phyloP scores from a whole-genome alignment of 345 rosid species.

The Eucalyptus curtisii region DNA sequence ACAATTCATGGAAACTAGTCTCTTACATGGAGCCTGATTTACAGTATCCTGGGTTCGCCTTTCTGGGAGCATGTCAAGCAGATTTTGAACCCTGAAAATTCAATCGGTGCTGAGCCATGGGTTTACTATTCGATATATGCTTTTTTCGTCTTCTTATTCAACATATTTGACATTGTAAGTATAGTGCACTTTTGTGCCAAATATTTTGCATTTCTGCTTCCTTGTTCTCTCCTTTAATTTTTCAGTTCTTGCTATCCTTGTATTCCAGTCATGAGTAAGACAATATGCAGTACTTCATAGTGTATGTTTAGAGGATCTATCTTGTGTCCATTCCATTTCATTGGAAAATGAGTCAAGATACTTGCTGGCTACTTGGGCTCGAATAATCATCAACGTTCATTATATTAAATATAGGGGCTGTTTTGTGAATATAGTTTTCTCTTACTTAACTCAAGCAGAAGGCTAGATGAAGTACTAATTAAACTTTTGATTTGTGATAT shows the following conservation, averaged over 20 bases:
- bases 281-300: neutral
- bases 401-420: neutral
- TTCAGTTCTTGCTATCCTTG: neutral
- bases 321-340: neutral
- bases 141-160: conserved; percentile 80
- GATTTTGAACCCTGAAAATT: conserved; percentile 76
- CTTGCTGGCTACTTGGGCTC: neutral
- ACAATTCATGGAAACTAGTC: neutral
- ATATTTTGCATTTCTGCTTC: neutral
- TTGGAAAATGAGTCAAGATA: neutral
- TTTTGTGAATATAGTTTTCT: neutral
- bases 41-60: conserved; percentile 67
- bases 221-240: neutral
- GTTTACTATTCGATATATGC: conserved; percentile 86
- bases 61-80: conserved; percentile 75
- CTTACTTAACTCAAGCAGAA: neutral
- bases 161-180: conserved; percentile 95
- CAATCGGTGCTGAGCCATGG: conserved; percentile 85
- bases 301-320: neutral
- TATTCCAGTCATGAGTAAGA: neutral
- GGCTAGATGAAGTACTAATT: neutral
- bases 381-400: neutral
- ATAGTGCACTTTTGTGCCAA: neutral
- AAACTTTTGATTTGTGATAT: neutral
- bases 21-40: conserved; percentile 15